phyloP scores from a whole-genome alignment of 1,139 yeast species.

The Taphrina pruni region DNA sequence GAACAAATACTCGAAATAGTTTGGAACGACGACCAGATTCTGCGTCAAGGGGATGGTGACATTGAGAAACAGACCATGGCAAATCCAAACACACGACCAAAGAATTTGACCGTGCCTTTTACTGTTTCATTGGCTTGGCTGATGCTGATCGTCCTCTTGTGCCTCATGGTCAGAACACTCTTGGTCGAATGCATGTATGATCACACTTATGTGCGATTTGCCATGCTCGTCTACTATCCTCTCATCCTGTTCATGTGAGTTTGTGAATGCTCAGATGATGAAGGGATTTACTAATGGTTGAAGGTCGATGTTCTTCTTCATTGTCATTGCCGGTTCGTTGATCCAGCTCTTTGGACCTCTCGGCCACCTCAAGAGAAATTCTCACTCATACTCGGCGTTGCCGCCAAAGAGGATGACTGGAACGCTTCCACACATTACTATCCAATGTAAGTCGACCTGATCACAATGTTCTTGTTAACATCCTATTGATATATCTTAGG shows the following conservation, averaged over 20 bases:
- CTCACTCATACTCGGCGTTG: constrained; percentile 36
- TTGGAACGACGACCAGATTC: constrained; percentile 28
- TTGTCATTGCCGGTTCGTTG: constrained; percentile 32
- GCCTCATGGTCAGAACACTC: constrained; percentile 11
- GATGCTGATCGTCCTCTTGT: constrained; percentile 6
- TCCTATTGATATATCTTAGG: constrained; percentile 20
- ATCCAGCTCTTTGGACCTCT: constrained; percentile 39
- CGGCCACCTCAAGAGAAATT: constrained; percentile 34
- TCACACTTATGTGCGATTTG: constrained; percentile 32
- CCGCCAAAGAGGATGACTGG: constrained; percentile 41
- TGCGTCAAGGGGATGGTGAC: constrained; percentile 26
- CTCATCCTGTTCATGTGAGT: constrained; percentile 24
- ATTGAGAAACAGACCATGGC: constrained; percentile 16
- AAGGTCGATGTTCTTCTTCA: constrained; percentile 35
- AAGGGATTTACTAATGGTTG: not conserved
- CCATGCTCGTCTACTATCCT: constrained; percentile 32
- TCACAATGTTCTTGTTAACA: not conserved
- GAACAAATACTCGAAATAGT: constrained; percentile 22
- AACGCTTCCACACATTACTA: constrained; percentile 41
- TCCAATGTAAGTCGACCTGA: constrained; percentile 23
- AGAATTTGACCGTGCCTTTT: not conserved
- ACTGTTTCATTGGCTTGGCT: constrained; percentile 13
- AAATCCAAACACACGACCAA: constrained; percentile 14
- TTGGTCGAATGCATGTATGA: constrained; percentile 30
- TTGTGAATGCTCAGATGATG: not conserved